Conservation (phyloP, 2,329 filamentous ascomycete species). For the Periconia sp. region DNA sequence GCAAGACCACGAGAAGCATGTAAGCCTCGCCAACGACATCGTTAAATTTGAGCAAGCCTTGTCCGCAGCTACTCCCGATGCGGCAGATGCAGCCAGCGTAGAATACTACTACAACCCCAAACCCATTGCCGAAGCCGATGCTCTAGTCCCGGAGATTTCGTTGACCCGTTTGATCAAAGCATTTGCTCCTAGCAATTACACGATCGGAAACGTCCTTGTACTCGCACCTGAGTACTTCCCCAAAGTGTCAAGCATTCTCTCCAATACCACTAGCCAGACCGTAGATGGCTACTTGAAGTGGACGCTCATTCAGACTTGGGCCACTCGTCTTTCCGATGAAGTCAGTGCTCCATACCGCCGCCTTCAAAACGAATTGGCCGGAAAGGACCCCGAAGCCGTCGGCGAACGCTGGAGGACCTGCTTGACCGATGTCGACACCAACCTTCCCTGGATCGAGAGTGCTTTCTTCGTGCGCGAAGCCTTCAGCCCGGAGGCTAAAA, state of each 20-base stretch:
- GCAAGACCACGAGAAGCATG: constrained; percentile 4
- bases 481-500: background rate
- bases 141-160: constrained; percentile 57
- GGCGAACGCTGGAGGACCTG: background rate
- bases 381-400: background rate
- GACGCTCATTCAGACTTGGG: constrained; percentile 59
- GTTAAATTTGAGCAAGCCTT: constrained; percentile 59
- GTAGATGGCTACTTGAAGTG: constrained; percentile 63
- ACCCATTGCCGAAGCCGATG: constrained; percentile 55
- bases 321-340: constrained; percentile 56
- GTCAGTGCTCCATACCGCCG: constrained; percentile 48
- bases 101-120: constrained; percentile 67
- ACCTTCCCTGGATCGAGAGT: background rate
- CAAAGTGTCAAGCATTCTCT: background rate
- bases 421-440: background rate
- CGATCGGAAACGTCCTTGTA: constrained; percentile 57
- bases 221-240: constrained; percentile 61
- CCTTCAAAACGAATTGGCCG: background rate
- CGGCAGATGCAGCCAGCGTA: constrained; percentile 59
- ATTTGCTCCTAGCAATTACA: constrained; percentile 55
- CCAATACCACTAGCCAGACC: constrained; percentile 52
- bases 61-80: constrained; percentile 57
- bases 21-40: constrained; percentile 5
- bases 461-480: background rate
- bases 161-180: constrained; percentile 54